Evolutionary conservation across 2,329 filamentous ascomycete genomes (phyloP).

Genomic region (Sclerotinia trifoliorum): DNA sequence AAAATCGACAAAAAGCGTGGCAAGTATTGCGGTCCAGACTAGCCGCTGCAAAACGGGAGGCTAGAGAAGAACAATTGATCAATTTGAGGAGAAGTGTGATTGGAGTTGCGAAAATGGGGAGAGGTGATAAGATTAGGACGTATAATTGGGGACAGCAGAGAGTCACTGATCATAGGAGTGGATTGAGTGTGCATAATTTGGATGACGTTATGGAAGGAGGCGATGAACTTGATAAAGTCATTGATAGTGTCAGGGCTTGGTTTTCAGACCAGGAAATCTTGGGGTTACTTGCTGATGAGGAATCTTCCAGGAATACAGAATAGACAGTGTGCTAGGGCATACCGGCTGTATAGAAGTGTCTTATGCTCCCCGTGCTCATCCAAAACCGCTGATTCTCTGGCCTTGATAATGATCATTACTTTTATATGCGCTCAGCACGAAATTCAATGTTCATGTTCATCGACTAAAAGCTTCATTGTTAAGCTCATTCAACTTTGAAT

Average conservation of each 20-base stretch:
- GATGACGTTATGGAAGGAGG: conserved; percentile 65
- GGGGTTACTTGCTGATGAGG: conserved; percentile 53
- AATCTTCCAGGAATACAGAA: conserved; percentile 30
- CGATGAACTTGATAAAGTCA: conserved; percentile 60
- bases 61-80: conserved; percentile 76
- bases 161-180: conserved; percentile 71
- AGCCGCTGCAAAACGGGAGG: conserved; percentile 76
- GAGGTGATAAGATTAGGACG: conserved; percentile 86
- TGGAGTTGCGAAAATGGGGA: conserved; percentile 76
- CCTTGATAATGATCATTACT: background rate
- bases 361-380: background rate
- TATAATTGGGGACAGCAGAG: conserved; percentile 71
- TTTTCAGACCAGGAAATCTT: conserved; percentile 64
- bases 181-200: conserved; percentile 62
- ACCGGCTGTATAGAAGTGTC: background rate
- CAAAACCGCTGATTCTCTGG: background rate
- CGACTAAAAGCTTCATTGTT: too few species aligned
- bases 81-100: conserved; percentile 75
- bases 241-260: conserved; percentile 68
- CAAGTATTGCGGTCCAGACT: conserved; percentile 76
- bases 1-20: conserved; percentile 88
- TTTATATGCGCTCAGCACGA: too few species aligned
- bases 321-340: conserved; percentile 3
- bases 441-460: too few species aligned
- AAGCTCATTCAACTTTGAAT: too few species aligned